Evolutionary conservation across 1,139 yeast genomes (phyloP).

Genomic region (Meyerozyma sp.): DNA sequence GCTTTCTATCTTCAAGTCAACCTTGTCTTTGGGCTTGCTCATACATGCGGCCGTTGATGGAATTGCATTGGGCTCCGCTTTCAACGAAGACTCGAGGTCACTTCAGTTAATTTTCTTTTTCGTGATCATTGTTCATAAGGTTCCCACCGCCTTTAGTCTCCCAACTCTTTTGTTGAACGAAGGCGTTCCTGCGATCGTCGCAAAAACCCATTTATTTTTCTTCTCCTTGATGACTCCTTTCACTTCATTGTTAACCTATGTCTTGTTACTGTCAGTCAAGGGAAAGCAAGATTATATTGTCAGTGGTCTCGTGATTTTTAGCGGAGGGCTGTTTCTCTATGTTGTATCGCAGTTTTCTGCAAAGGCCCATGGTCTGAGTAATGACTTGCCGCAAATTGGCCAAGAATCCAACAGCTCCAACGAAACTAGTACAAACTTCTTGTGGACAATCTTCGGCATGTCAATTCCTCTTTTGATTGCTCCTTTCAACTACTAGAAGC

Average conservation of each 20-base stretch:
- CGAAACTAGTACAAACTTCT: conserved; percentile 9
- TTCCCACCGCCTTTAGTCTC: conserved; percentile 73
- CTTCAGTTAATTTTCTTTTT: conserved; percentile 48
- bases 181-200: conserved; percentile 19
- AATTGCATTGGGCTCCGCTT: conserved; percentile 63
- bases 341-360: conserved; percentile 63
- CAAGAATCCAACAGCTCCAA: conserved; percentile 3
- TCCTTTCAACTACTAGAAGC: not conserved
- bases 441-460: conserved; percentile 15
- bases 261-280: conserved; percentile 26
- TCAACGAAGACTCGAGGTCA: conserved; percentile 38
- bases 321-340: conserved; percentile 70
- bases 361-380: conserved; percentile 16
- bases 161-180: conserved; percentile 49
- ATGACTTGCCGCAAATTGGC: not conserved
- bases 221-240: conserved; percentile 53
- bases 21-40: conserved; percentile 57
- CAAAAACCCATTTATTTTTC: conserved; percentile 36
- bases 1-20: conserved; percentile 13
- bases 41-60: conserved; percentile 74
- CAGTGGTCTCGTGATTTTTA: conserved; percentile 51
- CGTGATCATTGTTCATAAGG: conserved; percentile 65
- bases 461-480: conserved; percentile 13
- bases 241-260: conserved; percentile 44
- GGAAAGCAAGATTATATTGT: conserved; percentile 33